Evolutionary conservation across 345 rosid species (phyloP).

Genomic region (Populus pruinosa): DNA sequence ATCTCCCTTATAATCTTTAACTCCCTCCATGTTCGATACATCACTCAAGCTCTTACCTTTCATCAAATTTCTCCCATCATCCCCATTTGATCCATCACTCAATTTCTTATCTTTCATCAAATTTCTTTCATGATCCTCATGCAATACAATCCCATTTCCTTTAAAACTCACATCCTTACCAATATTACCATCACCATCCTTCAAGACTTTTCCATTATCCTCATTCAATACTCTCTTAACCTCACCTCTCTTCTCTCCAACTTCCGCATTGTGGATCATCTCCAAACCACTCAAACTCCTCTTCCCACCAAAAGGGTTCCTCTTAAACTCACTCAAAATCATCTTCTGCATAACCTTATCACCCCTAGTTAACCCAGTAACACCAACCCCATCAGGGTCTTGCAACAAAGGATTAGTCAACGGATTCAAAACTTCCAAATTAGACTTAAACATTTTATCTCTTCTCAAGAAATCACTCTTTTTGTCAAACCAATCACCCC

Average conservation of each 20-base stretch:
- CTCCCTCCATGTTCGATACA: not conserved
- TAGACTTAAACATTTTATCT: constrained; percentile 81
- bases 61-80: not conserved
- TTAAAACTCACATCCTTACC: not conserved
- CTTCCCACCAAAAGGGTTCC: constrained; percentile 57
- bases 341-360: constrained; percentile 68
- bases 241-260: constrained; percentile 18
- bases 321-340: constrained; percentile 63
- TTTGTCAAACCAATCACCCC: constrained; percentile 98
- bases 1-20: not conserved
- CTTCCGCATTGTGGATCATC: constrained; percentile 6
- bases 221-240: constrained; percentile 16
- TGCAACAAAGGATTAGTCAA: constrained; percentile 78
- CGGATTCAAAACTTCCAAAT: constrained; percentile 75
- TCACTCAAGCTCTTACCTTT: not conserved
- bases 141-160: not conserved
- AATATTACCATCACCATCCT: constrained; percentile 14
- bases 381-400: constrained; percentile 84
- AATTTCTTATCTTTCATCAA: not conserved
- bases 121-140: not conserved
- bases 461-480: constrained; percentile 81
- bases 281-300: constrained; percentile 52
- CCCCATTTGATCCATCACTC: not conserved
- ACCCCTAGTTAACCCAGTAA: constrained; percentile 67
- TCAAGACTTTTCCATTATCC: not conserved